These are phyloP conservation scores for Psophocarpus tetragonolobus DNA, from an alignment of 306 rosid genomes.

Conservation along the genomic window DNA sequence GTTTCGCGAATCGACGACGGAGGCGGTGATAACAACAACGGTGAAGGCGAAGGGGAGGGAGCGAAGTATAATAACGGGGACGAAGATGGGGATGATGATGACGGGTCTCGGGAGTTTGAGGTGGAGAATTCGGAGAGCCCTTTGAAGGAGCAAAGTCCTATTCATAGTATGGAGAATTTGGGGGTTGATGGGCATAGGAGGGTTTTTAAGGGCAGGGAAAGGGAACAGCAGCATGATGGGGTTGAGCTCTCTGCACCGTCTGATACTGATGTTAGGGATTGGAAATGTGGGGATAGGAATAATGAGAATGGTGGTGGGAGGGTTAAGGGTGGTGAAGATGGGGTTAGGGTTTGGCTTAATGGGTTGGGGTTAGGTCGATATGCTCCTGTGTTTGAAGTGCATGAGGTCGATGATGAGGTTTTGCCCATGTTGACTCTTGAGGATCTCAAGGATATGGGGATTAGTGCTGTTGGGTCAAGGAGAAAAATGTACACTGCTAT, in stretches of 20 bases:
- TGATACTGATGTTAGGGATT: slow-evolving; percentile 71
- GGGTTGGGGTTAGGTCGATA: slow-evolving; percentile 87
- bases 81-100: slow-evolving; percentile 61
- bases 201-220: slow-evolving; percentile 60
- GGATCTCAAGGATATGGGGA: slow-evolving; percentile 97
- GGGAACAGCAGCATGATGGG: slow-evolving; percentile 52
- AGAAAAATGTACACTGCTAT: slow-evolving; percentile 88
- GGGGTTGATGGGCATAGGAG: slow-evolving; percentile 72
- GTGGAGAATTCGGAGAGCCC: slow-evolving; percentile 80
- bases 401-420: slow-evolving; percentile 94
- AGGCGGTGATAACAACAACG: slow-evolving; percentile 60
- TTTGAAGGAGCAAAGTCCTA: slow-evolving; percentile 75
- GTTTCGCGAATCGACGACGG: slow-evolving; percentile 65
- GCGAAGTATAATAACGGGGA: slow-evolving; percentile 74
- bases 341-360: slow-evolving; percentile 88
- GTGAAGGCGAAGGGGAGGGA: slow-evolving; percentile 49
- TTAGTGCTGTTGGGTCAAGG: slow-evolving; percentile 82
- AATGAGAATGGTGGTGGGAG: slow-evolving; percentile 58
- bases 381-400: slow-evolving; percentile 90
- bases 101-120: slow-evolving; percentile 69
- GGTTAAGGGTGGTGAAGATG: slow-evolving; percentile 74
- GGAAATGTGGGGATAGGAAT: slow-evolving; percentile 61
- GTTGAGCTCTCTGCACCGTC: slow-evolving; percentile 82
- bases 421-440: slow-evolving; percentile 72
- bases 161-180: slow-evolving; percentile 68